Evolutionary conservation across 106 monocot genomes (phyloP).

Genomic region (Gastrodia elata): DNA sequence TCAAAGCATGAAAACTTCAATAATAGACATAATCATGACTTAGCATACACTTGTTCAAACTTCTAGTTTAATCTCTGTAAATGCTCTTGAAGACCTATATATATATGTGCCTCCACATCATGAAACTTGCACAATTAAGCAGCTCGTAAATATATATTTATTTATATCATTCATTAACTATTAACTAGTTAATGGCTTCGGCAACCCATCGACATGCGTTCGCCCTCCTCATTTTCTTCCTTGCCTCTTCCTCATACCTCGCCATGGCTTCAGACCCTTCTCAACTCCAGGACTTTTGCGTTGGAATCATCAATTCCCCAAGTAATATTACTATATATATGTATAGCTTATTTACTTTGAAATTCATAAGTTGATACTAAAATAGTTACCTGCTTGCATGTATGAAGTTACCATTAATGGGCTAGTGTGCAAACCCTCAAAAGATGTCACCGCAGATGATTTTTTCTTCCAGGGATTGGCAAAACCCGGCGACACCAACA

Average conservation of each 20-base stretch:
- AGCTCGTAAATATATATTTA: too few species aligned
- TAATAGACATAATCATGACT: too few species aligned
- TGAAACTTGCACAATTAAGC: too few species aligned
- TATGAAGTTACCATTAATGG: slow-evolving; percentile 29
- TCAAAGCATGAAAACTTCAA: too few species aligned
- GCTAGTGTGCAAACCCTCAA: slow-evolving; percentile 39
- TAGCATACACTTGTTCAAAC: too few species aligned
- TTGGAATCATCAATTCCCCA: slow-evolving; percentile 39
- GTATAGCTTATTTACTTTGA: background rate
- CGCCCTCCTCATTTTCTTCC: slow-evolving; percentile 1
- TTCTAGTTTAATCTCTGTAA: too few species aligned
- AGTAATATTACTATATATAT: background rate
- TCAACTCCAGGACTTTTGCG: slow-evolving; percentile 70
- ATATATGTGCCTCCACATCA: too few species aligned
- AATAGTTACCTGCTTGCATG: background rate
- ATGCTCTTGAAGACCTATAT: too few species aligned
- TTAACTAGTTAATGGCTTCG: too few species aligned
- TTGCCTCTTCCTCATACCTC: slow-evolving; percentile 9
- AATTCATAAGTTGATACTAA: background rate
- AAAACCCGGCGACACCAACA: slow-evolving; percentile 5
- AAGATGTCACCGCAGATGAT: background rate
- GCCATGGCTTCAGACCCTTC: slow-evolving; percentile 34
- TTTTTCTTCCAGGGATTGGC: slow-evolving; percentile 6
- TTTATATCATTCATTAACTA: too few species aligned
- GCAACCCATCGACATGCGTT: too few species aligned